A percentile compares a stretch with the other conserved stretches of the same genome.
Conservation (phyloP, 1,139 yeast genomes). For the Nakaseomyces sp. region DNA sequence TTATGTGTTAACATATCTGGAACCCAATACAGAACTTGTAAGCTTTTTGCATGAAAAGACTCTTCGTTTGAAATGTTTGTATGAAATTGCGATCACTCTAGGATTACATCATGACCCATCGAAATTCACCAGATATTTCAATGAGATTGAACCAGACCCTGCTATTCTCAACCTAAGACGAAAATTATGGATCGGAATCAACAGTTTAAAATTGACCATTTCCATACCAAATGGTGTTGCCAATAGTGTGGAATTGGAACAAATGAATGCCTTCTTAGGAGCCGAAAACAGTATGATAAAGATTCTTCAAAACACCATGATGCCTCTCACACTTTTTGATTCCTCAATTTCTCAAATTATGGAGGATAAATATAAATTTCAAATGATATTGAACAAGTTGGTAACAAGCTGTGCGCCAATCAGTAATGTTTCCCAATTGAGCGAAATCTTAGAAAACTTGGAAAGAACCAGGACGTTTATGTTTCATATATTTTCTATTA, state of each 20-base stretch:
- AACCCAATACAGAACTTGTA: constrained; percentile 14
- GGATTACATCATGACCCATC: constrained; percentile 20
- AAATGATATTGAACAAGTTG: constrained; percentile 11
- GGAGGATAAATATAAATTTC: constrained; percentile 16
- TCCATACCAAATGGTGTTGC: constrained; percentile 15
- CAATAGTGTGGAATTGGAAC: constrained; percentile 8
- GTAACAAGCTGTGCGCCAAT: constrained; percentile 10
- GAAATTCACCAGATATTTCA: constrained; percentile 10
- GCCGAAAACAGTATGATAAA: constrained; percentile 4
- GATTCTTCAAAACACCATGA: constrained; percentile 5
- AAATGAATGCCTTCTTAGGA: constrained; percentile 11
- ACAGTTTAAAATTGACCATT: constrained; percentile 13
- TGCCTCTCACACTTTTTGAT: constrained; percentile 8
- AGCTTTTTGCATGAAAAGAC: constrained; percentile 11
- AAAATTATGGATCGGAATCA: constrained; percentile 20
- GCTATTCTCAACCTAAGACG: constrained; percentile 11
- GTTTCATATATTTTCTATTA: constrained; percentile 1
- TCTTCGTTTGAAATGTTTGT: constrained; percentile 13
- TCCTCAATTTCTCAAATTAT: constrained; percentile 10
- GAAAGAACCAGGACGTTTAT: constrained; percentile 5
- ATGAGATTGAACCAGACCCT: constrained; percentile 9
- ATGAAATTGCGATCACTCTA: constrained; percentile 13
- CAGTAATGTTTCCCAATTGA: constrained; percentile 7
- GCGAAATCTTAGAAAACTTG: constrained; percentile 10
- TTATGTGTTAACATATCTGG: constrained; percentile 14